These are phyloP conservation scores for Maudiozyma turicensis DNA, from an alignment of 805 yeast species.

Conservation along the genomic window DNA sequence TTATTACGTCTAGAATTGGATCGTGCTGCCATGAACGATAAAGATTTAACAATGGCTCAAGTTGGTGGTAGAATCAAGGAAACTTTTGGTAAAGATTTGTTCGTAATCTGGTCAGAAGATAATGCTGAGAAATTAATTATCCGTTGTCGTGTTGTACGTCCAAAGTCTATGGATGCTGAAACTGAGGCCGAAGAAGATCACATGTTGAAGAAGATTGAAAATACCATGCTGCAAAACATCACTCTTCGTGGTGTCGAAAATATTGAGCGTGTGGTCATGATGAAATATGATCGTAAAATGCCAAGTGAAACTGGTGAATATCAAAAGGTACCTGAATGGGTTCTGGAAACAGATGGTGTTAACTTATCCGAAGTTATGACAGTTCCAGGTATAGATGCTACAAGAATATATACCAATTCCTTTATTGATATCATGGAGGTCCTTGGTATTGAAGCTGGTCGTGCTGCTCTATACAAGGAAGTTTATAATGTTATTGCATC, in stretches of 20 bases:
- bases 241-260: constrained; percentile 94
- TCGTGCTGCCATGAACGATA: constrained; percentile 98
- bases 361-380: constrained; percentile 91
- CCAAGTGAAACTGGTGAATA: constrained; percentile 82
- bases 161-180: constrained; percentile 85
- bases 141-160: constrained; percentile 97
- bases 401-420: constrained; percentile 89
- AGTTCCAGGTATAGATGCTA: constrained; percentile 87
- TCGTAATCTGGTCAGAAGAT: constrained; percentile 98
- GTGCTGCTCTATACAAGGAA: constrained; percentile 88
- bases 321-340: constrained; percentile 91
- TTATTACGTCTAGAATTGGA: constrained; percentile 89
- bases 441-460: constrained; percentile 96
- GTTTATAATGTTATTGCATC: constrained; percentile 95
- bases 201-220: constrained; percentile 87
- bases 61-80: constrained; percentile 93
- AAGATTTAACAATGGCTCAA: constrained; percentile 95
- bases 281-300: constrained; percentile 64
- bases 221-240: constrained; percentile 91
- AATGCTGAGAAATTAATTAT: constrained; percentile 92
- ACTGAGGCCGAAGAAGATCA: constrained; percentile 96
- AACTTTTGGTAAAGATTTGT: constrained; percentile 87
- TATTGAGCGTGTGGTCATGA: constrained; percentile 71
- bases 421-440: constrained; percentile 93
- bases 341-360: constrained; percentile 96